Base-by-base conservation (phyloP, 2,329 filamentous ascomycete genomes). In the Monilinia vaccinii-corymbosi region DNA sequence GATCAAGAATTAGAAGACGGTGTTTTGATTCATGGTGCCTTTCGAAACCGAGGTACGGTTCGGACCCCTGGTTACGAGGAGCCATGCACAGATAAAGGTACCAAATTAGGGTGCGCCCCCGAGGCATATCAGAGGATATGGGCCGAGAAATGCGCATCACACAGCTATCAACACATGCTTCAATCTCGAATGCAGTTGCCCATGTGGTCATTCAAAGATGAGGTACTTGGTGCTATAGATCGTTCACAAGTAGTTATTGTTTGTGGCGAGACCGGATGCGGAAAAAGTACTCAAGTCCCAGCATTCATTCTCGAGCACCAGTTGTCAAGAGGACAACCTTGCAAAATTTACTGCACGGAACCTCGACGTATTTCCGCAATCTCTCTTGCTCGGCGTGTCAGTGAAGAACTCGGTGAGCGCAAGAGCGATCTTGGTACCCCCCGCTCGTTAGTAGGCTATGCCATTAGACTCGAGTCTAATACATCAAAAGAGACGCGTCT, bases 261-360 rank as follows among this genome's bases (percentile, higher is more conserved):
- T 34, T 97, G 93, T 71, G 94, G 94, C 71, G 94, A 99, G 75
- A 99, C 94, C 3, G 94, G 94, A 66, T 97, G 88, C 72, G 94
- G 94, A 65, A 99, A 99, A 77, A 97, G 91, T 73, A 99, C 94
- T 0, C 94, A 99, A 70, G 88, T 97, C n/a, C 94, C 94, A 6
- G 87, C 92, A 0, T 97, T 95, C 71, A 83, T 99, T 58, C 78
- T 99, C 9, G 94, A 99, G 72, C 84, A 96, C 68, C 87, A 97
- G 70, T 81, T 99, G 53, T 82, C 84, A 3, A 82, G 87, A 63
- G 93, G 92, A 5, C 87, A 85, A 64, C 78, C 84, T 6, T 97
- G 92, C 75, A 97, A 96, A 70, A 86, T 99, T 13, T 97, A 93
- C 72, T 96, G 94, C 71, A 97, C 94, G 0, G 92, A 99, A 71